Conservation (phyloP, 306 rosid genomes). For the Prunus armeniaca region DNA sequence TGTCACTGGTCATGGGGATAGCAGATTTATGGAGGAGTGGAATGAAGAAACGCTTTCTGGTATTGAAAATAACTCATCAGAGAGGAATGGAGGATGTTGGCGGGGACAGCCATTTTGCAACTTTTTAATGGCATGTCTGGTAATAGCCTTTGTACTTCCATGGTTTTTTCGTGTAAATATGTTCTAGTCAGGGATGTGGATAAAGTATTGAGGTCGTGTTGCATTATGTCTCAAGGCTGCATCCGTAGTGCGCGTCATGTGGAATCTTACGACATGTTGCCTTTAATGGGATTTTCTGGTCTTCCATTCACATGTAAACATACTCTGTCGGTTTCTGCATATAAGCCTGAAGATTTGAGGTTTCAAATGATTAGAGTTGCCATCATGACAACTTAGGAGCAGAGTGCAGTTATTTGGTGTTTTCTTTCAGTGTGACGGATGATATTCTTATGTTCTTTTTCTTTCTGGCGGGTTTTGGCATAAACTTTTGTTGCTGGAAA, state of each 20-base stretch:
- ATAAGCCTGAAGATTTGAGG: slow-evolving; percentile 32
- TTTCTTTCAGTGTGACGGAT: slow-evolving; percentile 6
- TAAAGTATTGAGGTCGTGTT: slow-evolving; percentile 1
- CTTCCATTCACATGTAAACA: slow-evolving; percentile 16
- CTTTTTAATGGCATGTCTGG: slow-evolving; percentile 96
- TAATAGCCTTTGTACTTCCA: slow-evolving; percentile 91
- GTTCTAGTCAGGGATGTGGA: slow-evolving; percentile 52
- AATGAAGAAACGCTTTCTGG: slow-evolving; percentile 55
- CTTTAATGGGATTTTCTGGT: slow-evolving; percentile 3
- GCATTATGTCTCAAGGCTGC: slow-evolving; percentile 27
- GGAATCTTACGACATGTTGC: slow-evolving; percentile 27
- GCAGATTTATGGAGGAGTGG: slow-evolving; percentile 79
- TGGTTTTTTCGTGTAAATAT: slow-evolving; percentile 90
- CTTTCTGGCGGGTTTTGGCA: slow-evolving; percentile 6
- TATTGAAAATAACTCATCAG: slow-evolving; percentile 33
- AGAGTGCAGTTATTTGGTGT: neutral
- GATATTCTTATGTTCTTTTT: slow-evolving; percentile 12
- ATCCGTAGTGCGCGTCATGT: slow-evolving; percentile 11
- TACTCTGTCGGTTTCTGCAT: slow-evolving; percentile 6
- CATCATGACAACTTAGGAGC: slow-evolving; percentile 19
- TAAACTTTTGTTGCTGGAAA: slow-evolving; percentile 4
- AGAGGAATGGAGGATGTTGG: slow-evolving; percentile 55
- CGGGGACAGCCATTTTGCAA: slow-evolving; percentile 94
- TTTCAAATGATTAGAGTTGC: slow-evolving; percentile 18
- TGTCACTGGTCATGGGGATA: slow-evolving; percentile 47